A percentile compares a stretch with the other conserved stretches of the same genome.
phyloP scores from a whole-genome alignment of 2,329 filamentous ascomycete species.

The Tolypocladium tundrense region DNA sequence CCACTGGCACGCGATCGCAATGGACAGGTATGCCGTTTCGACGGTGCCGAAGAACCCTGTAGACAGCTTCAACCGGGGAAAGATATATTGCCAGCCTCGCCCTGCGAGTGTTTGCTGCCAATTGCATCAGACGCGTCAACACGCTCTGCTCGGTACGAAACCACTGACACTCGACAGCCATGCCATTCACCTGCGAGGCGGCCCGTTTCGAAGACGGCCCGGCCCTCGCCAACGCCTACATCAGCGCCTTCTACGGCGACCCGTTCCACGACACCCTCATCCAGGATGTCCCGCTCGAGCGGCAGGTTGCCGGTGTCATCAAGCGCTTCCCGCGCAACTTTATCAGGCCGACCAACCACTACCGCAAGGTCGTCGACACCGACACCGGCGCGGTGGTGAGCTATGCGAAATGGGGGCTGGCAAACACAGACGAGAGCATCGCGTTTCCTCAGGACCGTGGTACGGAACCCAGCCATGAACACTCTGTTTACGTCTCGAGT shows the following conservation, averaged over 20 bases:
- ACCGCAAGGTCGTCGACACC: neutral
- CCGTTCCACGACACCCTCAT: neutral
- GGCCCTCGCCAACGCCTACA: neutral
- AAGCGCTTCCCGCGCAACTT: neutral
- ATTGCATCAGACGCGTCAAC: neutral
- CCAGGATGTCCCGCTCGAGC: neutral
- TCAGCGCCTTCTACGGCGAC: neutral
- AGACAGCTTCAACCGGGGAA: neutral
- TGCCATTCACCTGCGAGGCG: conserved; percentile 3
- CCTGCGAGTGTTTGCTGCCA: neutral
- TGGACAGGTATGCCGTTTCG: neutral
- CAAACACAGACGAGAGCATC: neutral
- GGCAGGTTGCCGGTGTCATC: neutral
- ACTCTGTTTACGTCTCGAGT: too few relatives aligned
- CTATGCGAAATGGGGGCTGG: neutral
- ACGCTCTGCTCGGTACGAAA: neutral
- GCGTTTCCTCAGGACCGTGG: neutral
- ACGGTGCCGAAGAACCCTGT: neutral
- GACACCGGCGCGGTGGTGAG: neutral
- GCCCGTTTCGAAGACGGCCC: conserved; percentile 2
- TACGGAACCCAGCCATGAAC: neutral
- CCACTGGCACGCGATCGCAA: neutral
- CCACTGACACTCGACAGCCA: neutral
- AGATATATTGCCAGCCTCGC: neutral
- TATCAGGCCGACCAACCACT: neutral